Conservation (phyloP, 306 rosid species). For the Vicia sativa region DNA sequence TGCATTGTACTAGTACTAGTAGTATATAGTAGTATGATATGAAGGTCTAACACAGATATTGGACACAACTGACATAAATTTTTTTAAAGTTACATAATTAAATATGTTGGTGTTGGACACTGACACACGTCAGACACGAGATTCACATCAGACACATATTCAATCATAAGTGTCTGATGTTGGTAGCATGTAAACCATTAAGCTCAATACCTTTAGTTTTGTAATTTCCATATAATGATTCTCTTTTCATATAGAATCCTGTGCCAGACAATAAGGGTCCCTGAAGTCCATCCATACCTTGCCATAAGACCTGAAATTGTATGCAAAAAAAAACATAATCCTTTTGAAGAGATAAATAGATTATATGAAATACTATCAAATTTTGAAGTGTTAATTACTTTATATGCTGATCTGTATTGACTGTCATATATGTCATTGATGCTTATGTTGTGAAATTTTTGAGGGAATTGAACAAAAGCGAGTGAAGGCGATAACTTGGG, state of each 20-base stretch:
- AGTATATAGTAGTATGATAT: too few relatives aligned
- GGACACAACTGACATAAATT: too few relatives aligned
- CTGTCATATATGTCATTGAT: constrained; percentile 67
- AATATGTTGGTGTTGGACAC: too few relatives aligned
- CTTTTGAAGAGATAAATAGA: constrained; percentile 3
- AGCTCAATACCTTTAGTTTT: constrained; percentile 44
- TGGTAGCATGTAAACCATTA: not conserved
- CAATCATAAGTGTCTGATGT: too few relatives aligned
- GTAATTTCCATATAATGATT: constrained; percentile 45
- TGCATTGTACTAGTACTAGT: not conserved
- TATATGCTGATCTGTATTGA: constrained; percentile 43
- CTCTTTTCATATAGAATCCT: constrained; percentile 60
- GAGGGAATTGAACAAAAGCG: constrained; percentile 77
- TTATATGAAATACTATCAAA: constrained; percentile 5
- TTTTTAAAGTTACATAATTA: too few relatives aligned
- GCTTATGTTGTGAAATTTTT: constrained; percentile 54
- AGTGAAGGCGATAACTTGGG: constrained; percentile 57
- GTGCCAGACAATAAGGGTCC: constrained; percentile 70
- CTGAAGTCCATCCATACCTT: constrained; percentile 61
- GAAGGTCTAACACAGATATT: too few relatives aligned
- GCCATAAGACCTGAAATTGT: constrained; percentile 42
- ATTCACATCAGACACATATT: too few relatives aligned
- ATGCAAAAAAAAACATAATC: not conserved
- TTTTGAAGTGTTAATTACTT: constrained; percentile 37
- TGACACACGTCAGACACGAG: too few relatives aligned